Evolutionary conservation across 2,329 filamentous ascomycete species (phyloP).

Genomic region (Fusarium coffeatum): DNA sequence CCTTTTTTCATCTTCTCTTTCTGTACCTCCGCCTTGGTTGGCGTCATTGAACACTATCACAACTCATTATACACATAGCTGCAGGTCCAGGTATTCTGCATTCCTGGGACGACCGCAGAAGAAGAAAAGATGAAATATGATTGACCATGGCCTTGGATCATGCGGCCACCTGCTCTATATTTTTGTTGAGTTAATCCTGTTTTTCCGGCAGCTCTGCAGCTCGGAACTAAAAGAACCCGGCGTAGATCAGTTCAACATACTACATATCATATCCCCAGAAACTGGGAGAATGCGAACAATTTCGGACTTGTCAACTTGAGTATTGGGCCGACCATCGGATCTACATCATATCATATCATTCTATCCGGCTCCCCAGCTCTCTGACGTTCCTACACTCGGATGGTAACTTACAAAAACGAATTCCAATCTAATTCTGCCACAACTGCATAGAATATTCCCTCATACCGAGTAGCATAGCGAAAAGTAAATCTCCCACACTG

Average conservation of each 20-base stretch:
- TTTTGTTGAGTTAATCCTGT: background rate
- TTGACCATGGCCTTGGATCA: background rate
- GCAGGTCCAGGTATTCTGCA: constrained; percentile 2
- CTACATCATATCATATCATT: constrained; percentile 3
- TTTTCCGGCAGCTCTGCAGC: background rate
- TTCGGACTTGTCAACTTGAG: background rate
- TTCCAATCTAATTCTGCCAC: background rate
- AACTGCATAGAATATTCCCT: background rate
- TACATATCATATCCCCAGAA: background rate
- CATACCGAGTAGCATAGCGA: background rate
- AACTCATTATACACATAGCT: background rate
- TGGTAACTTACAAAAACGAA: background rate
- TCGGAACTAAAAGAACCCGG: background rate
- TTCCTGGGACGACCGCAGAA: constrained; percentile 10
- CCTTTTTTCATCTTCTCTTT: constrained; percentile 7
- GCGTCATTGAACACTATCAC: constrained; percentile 12
- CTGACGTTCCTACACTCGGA: background rate
- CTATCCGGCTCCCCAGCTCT: background rate
- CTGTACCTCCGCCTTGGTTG: background rate
- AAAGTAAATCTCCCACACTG: background rate
- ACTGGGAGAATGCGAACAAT: background rate
- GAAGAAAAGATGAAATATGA: background rate
- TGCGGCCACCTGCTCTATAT: background rate
- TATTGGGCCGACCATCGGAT: background rate
- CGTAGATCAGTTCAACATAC: constrained; percentile 4